Base-by-base conservation (phyloP, 139 green algal genomes). In the Micractinium sp. region DNA sequence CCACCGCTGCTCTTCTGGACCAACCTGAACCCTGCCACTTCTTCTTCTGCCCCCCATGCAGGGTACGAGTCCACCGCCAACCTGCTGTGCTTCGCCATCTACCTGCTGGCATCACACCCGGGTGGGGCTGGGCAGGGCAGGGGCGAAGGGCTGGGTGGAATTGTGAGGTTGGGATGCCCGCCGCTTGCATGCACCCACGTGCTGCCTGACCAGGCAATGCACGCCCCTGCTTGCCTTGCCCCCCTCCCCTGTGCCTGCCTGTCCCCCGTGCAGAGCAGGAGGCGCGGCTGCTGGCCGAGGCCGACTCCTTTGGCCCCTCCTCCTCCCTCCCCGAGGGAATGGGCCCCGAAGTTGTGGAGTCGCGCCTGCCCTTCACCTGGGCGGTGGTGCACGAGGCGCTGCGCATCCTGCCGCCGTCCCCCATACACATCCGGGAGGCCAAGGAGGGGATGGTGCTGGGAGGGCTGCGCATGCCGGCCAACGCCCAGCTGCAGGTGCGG, bases 61-160 rank as follows among this genome's bases (percentile, higher is more conserved):
- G 81, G 81, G 0, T 86, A 86, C 35, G 81, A 86, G 33, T 76
- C 81, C 60, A 86, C 81, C 16, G 81, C 60, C 81, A 86, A 86
- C 36, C n/a, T 36, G 15, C 4, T 86, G 1, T 25, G 20, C 23
- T 86, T 60, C 60, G 12, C 60, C 23, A 25, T 86, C 20, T 86
- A 86, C 61, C 63, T 75, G n/a, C 35, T 86, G 23, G 81, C 81
- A 3, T 14, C 2, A 3, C 27, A 86, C 81, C 81, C 60, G 19
- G 81, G 81, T 86, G 81, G 80, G 2, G 20, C 22, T 56, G 47
- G 47, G 47, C 9, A 9, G 47, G 47, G 47, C 47, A 56, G 47
- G 9, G 47, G 63, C 20, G 16, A 16, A 9, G 9, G 47, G 47
- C 9, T 56, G 47, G 47, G 47, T 56, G 47, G 9, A 56, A 9